A percentile compares a stretch with the other conserved stretches of the same genome.
Evolutionary conservation across 2,329 filamentous ascomycete species (phyloP).

Genomic region (Penicillium sp.): DNA sequence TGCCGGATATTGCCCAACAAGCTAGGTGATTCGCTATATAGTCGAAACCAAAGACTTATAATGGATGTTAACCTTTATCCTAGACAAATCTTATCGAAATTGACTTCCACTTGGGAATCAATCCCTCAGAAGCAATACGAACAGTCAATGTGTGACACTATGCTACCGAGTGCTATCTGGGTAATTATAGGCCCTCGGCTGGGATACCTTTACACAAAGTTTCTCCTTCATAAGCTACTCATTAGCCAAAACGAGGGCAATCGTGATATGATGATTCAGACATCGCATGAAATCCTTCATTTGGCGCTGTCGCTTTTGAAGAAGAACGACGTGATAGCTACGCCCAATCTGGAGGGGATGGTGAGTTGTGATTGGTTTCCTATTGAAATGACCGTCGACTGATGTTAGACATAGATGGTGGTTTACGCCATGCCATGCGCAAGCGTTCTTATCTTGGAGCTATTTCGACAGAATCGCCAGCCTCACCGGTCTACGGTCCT

Average conservation of each 20-base stretch:
- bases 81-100: neutral
- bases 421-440: slow-evolving; percentile 2
- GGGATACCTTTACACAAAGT: neutral
- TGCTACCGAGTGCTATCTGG: neutral
- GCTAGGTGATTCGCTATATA: neutral
- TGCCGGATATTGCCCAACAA: neutral
- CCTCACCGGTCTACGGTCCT: neutral
- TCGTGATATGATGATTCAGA: neutral
- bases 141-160: neutral
- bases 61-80: neutral
- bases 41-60: neutral
- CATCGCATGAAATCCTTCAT: neutral
- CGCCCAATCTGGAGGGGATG: neutral
- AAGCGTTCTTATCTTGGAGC: neutral
- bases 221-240: neutral
- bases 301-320: neutral
- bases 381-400: neutral
- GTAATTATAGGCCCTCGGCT: neutral
- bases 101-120: neutral
- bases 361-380: neutral
- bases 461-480: neutral
- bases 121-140: neutral
- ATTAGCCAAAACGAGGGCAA: neutral
- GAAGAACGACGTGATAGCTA: neutral
- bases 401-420: neutral